A percentile compares a stretch with the other conserved stretches of the same genome.
Conservation (phyloP, 2,329 filamentous ascomycete species). For the Pseudogymnoascus sp. region DNA sequence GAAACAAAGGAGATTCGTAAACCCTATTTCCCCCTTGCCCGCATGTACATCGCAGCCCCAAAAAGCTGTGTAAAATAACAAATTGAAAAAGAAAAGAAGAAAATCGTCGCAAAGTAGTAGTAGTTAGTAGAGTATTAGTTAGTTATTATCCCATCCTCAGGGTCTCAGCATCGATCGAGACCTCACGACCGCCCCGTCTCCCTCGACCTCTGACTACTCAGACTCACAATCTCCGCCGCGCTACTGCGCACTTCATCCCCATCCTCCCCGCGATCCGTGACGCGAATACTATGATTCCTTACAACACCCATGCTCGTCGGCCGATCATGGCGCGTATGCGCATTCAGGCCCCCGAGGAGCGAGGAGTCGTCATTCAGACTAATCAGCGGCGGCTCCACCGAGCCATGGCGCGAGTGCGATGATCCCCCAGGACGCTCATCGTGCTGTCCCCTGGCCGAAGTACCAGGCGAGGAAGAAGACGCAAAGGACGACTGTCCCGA, state of each 20-base stretch:
- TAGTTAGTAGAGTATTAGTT: neutral
- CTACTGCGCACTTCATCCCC: neutral
- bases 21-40: neutral
- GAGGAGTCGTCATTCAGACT: neutral
- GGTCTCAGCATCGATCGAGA: too few species aligned
- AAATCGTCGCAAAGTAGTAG: neutral
- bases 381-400: neutral
- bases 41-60: neutral
- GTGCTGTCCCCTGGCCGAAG: neutral
- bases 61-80: neutral
- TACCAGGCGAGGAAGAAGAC: neutral
- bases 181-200: neutral
- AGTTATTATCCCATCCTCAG: neutral
- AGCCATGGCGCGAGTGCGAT: neutral
- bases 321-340: conserved; percentile 35
- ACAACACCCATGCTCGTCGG: conserved; percentile 50
- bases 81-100: neutral
- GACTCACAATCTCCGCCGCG: neutral
- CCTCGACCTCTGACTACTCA: neutral
- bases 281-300: conserved; percentile 46
- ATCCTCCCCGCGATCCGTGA: neutral
- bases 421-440: neutral
- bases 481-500: neutral
- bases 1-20: neutral
- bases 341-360: neutral